These are phyloP conservation scores for Musa acuminata DNA, from an alignment of 176 grass and related monocot species.

Conservation along the genomic window DNA sequence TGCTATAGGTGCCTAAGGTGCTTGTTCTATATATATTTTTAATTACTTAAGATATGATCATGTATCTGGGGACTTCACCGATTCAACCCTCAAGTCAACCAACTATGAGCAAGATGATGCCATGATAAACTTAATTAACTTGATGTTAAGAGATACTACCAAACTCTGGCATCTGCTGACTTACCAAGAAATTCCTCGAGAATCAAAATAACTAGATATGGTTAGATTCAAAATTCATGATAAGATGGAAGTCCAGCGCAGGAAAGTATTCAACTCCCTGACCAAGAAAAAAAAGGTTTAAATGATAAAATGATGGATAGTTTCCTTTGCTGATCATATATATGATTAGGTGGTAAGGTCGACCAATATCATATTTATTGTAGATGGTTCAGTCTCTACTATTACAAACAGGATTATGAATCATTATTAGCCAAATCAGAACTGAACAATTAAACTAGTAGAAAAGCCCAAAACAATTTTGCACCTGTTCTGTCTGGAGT, in stretches of 20 bases:
- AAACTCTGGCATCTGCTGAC: not conserved
- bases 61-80: not conserved
- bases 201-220: not conserved
- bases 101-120: not conserved
- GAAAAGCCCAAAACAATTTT: not conserved
- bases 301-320: slow-evolving; percentile 15
- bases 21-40: not conserved
- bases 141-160: not conserved
- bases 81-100: not conserved
- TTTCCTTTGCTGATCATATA: slow-evolving; percentile 12
- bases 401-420: not conserved
- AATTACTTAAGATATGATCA: not conserved
- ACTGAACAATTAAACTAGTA: slow-evolving; percentile 13
- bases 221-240: not conserved
- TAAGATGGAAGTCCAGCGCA: not conserved
- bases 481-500: slow-evolving; percentile 72
- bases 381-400: not conserved
- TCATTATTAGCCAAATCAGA: not conserved
- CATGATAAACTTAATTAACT: not conserved
- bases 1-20: no score
- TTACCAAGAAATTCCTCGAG: not conserved
- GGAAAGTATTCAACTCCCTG: not conserved
- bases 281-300: not conserved
- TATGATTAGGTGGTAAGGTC: not conserved
- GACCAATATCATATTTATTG: not conserved